A percentile compares a stretch with the other conserved stretches of the same genome.
These are phyloP conservation scores for Cladosporium sp. DNA, from an alignment of 2,329 filamentous ascomycete genomes.

Conservation along the genomic window DNA sequence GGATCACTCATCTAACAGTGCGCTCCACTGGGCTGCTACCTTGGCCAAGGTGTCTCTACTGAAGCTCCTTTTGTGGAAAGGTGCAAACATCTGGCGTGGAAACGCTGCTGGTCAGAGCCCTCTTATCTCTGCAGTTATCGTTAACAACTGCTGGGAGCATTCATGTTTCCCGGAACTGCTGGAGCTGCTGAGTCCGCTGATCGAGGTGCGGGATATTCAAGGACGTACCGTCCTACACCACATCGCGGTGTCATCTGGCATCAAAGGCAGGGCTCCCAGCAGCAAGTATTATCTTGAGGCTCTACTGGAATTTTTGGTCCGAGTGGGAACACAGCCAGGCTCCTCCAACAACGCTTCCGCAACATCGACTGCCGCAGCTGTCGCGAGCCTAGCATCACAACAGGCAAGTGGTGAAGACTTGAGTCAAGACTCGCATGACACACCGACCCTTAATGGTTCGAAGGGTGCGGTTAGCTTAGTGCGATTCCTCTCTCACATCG, in stretches of 20 bases:
- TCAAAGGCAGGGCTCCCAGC: conserved; percentile 87
- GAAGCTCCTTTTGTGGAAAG: conserved; percentile 75
- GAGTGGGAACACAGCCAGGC: conserved; percentile 55
- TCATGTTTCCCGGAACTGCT: conserved; percentile 87
- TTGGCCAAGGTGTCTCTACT: conserved; percentile 82
- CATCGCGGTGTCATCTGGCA: conserved; percentile 92
- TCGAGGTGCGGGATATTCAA: conserved; percentile 85
- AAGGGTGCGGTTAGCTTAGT: conserved; percentile 77
- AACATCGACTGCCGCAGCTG: conserved; percentile 43
- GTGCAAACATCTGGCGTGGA: conserved; percentile 83
- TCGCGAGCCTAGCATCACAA: conserved; percentile 24
- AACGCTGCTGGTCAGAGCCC: conserved; percentile 91
- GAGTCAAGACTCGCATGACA: conserved; percentile 29
- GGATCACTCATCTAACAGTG: conserved; percentile 84
- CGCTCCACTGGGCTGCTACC: conserved; percentile 94
- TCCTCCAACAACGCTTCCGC: conserved; percentile 41
- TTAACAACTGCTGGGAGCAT: conserved; percentile 92
- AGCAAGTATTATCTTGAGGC: conserved; percentile 96
- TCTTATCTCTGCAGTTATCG: conserved; percentile 85
- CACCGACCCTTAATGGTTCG: conserved; percentile 18
- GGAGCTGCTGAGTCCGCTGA: conserved; percentile 83
- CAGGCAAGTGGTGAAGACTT: conserved; percentile 30
- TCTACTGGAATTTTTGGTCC: conserved; percentile 88
- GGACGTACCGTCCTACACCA: conserved; percentile 93
- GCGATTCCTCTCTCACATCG: conserved; percentile 94